phyloP scores from a whole-genome alignment of 495 filamentous ascomycete genomes.

The Oidiodendron maius region DNA sequence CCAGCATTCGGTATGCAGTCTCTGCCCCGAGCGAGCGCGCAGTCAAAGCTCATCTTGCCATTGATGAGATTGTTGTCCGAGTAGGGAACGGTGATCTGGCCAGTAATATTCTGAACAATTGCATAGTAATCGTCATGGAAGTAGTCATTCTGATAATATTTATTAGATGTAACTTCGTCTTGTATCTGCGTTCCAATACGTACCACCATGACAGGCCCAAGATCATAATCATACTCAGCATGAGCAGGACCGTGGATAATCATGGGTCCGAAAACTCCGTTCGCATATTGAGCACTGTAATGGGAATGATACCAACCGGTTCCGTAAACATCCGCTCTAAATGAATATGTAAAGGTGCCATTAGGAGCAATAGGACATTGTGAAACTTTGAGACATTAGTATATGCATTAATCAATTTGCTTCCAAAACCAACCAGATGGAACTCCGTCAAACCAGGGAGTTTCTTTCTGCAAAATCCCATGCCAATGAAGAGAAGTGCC shows the following conservation, averaged over 20 bases:
- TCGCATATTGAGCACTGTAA: slow-evolving; percentile 34
- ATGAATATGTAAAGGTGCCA: slow-evolving; percentile 40
- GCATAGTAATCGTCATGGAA: neutral
- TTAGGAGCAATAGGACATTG: slow-evolving; percentile 23
- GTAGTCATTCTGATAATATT: neutral
- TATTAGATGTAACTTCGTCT: neutral
- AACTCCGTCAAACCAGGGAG: slow-evolving; percentile 17
- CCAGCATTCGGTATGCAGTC: neutral
- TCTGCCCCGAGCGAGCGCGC: neutral
- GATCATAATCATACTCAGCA: slow-evolving; percentile 24
- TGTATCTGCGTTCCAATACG: neutral
- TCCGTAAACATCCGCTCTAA: slow-evolving; percentile 43
- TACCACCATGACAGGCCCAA: neutral
- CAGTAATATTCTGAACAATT: neutral
- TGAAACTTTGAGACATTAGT: neutral
- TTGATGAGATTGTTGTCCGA: slow-evolving; percentile 7
- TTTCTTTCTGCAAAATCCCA: slow-evolving; percentile 46
- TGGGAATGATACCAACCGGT: slow-evolving; percentile 47
- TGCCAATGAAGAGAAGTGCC: slow-evolving; percentile 26
- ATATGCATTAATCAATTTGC: neutral
- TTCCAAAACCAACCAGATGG: neutral
- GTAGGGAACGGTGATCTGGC: slow-evolving; percentile 7
- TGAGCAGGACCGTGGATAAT: slow-evolving; percentile 51
- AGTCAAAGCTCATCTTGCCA: slow-evolving; percentile 2
- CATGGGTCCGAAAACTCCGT: slow-evolving; percentile 42